Percentiles rank a stretch among this genome's conserved stretches.
These are phyloP conservation scores for Eudorina sp. DNA, from an alignment of 139 green algal species.

Conservation along the genomic window DNA sequence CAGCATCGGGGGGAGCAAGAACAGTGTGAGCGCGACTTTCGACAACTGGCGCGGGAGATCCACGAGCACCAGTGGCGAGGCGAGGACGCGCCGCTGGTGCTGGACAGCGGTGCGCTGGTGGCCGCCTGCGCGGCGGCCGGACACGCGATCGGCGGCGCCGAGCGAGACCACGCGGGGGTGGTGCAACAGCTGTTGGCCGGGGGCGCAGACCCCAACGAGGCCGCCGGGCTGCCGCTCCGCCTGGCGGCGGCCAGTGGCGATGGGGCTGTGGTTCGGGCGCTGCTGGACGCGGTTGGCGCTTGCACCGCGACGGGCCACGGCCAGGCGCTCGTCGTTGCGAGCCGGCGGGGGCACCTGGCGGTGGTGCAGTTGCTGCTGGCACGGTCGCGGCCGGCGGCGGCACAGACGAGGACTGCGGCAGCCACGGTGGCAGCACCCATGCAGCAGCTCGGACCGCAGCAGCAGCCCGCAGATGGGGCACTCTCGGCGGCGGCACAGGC, in stretches of 20 bases:
- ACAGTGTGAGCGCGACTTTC: background rate
- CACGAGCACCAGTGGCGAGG: background rate
- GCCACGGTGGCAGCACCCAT: too few relatives aligned
- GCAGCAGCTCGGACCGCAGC: too few relatives aligned
- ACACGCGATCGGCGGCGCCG: background rate
- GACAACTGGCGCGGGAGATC: background rate
- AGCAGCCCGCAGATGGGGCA: too few relatives aligned
- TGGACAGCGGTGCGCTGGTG: background rate
- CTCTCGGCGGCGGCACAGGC: too few relatives aligned
- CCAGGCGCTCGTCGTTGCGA: slow-evolving; percentile 7
- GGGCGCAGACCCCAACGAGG: slow-evolving; percentile 5
- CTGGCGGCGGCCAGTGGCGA: background rate
- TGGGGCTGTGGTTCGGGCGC: background rate
- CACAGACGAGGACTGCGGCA: too few relatives aligned
- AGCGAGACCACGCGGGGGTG: background rate
- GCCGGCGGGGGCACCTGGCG: background rate
- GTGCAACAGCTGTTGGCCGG: background rate
- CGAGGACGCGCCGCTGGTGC: background rate
- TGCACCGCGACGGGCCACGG: background rate
- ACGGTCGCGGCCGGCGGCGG: background rate
- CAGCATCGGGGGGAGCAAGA: background rate
- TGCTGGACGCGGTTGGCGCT: slow-evolving; percentile 1
- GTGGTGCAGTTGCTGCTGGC: slow-evolving; percentile 18
- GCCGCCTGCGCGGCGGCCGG: background rate
- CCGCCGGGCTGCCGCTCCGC: slow-evolving; percentile 10